Percentiles rank a stretch among this genome's conserved stretches.
Evolutionary conservation across 345 rosid genomes (phyloP).

Genomic region (Hibiscus mutabilis): DNA sequence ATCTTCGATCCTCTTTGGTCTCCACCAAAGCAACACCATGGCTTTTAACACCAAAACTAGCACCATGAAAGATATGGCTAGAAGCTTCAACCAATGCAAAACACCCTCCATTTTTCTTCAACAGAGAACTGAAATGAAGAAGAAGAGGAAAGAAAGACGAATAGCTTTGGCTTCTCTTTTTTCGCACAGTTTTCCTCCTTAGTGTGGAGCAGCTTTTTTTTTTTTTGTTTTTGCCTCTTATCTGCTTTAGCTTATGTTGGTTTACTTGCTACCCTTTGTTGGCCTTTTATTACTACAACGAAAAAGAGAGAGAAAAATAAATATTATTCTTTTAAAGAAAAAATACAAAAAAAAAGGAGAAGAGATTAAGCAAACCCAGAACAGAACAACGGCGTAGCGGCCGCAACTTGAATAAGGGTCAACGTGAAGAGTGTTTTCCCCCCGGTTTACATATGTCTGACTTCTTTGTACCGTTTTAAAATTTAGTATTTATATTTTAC

Average conservation of each 20-base stretch:
- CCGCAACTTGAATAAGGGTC: slow-evolving; percentile 59
- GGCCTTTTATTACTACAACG: slow-evolving; percentile 34
- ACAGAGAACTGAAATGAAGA: not conserved
- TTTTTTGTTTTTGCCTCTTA: slow-evolving; percentile 6
- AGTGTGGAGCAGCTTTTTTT: slow-evolving; percentile 20
- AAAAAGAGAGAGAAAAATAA: not conserved
- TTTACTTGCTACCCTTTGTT: slow-evolving; percentile 28
- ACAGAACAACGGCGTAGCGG: slow-evolving; percentile 93
- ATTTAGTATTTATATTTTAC: no score
- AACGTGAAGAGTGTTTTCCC: not conserved
- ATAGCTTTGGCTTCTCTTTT: slow-evolving; percentile 2
- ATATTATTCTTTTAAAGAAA: no score
- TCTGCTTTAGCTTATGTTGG: slow-evolving; percentile 35
- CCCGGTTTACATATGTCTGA: not conserved
- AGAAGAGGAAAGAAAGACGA: slow-evolving; percentile 13
- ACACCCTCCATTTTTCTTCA: slow-evolving; percentile 3
- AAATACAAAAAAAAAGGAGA: not conserved
- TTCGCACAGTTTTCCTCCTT: slow-evolving; percentile 12
- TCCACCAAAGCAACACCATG: slow-evolving; percentile 74
- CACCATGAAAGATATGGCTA: slow-evolving; percentile 28
- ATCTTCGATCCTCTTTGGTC: slow-evolving; percentile 78
- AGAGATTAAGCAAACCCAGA: slow-evolving; percentile 20
- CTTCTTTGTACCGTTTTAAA: no score
- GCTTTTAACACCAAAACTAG: slow-evolving; percentile 36
- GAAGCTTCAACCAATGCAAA: slow-evolving; percentile 34